Conservation (phyloP, 768 basidiomycete genomes). For the Lanmaoa pseudosensibilis region DNA sequence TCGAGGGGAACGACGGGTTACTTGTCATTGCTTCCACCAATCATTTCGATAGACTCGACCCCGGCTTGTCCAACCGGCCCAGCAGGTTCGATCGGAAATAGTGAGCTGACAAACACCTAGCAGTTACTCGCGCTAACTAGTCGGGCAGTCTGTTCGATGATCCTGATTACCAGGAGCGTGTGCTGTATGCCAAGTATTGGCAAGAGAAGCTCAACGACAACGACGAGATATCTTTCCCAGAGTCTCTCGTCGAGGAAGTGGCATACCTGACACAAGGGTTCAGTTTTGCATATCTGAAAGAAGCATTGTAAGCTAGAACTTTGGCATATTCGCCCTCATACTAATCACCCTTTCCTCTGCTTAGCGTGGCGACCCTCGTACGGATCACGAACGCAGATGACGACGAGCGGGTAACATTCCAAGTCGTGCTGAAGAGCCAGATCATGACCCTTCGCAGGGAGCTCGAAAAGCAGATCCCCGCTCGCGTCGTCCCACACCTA, state of each 20-base stretch:
- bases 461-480: conserved; percentile 46
- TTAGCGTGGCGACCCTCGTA: conserved; percentile 74
- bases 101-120: conserved; percentile 42
- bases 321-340: background rate
- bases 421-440: conserved; percentile 49
- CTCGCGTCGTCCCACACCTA: background rate
- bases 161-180: conserved; percentile 63
- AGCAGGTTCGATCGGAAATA: conserved; percentile 87
- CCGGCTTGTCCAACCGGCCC: conserved; percentile 72
- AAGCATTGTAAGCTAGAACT: conserved; percentile 67
- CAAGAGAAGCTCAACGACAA: conserved; percentile 70
- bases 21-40: conserved; percentile 81
- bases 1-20: conserved; percentile 77
- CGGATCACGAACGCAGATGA: conserved; percentile 54
- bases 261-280: conserved; percentile 63
- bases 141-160: conserved; percentile 65
- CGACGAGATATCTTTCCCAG: conserved; percentile 63
- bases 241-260: conserved; percentile 57
- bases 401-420: conserved; percentile 51
- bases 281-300: conserved; percentile 88
- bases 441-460: conserved; percentile 65
- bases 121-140: background rate
- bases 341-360: background rate
- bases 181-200: conserved; percentile 76
- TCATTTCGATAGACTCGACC: conserved; percentile 78